Conservation (phyloP, 306 rosid genomes). For the Mimosa pudica region DNA sequence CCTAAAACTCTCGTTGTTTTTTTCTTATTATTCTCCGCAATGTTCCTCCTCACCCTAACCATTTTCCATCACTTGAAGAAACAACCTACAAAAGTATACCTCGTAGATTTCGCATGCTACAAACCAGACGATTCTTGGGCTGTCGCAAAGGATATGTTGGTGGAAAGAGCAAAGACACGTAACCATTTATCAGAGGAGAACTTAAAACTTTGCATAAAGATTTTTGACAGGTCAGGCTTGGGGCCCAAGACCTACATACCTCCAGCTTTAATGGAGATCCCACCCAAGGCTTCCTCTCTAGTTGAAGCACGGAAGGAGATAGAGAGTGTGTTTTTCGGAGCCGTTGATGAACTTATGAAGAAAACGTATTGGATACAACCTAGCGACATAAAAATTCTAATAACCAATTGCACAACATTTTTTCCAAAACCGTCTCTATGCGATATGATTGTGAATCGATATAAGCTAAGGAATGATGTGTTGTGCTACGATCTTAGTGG, state of each 20-base stretch:
- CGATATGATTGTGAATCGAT: conserved; percentile 34
- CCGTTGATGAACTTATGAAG: conserved; percentile 31
- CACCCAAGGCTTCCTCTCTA: conserved; percentile 5
- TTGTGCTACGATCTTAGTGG: conserved; percentile 32
- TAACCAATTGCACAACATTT: conserved; percentile 29
- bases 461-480: conserved; percentile 16
- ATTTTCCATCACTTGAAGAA: not conserved
- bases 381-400: conserved; percentile 23
- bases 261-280: not conserved
- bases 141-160: conserved; percentile 9
- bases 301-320: conserved; percentile 21
- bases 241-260: conserved; percentile 31
- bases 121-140: conserved; percentile 16
- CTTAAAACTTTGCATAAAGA: conserved; percentile 14
- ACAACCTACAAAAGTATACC: conserved; percentile 4
- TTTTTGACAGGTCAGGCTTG: conserved; percentile 24
- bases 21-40: not conserved
- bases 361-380: conserved; percentile 25
- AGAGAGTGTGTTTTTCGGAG: conserved; percentile 17
- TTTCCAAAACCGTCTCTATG: conserved; percentile 31
- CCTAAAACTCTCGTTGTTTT: not conserved
- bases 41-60: not conserved
- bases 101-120: conserved; percentile 38
- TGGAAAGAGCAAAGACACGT: not conserved
- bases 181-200: conserved; percentile 18